phyloP scores from a whole-genome alignment of 148 eudicot species.

The Dysphania ambrosioides region DNA sequence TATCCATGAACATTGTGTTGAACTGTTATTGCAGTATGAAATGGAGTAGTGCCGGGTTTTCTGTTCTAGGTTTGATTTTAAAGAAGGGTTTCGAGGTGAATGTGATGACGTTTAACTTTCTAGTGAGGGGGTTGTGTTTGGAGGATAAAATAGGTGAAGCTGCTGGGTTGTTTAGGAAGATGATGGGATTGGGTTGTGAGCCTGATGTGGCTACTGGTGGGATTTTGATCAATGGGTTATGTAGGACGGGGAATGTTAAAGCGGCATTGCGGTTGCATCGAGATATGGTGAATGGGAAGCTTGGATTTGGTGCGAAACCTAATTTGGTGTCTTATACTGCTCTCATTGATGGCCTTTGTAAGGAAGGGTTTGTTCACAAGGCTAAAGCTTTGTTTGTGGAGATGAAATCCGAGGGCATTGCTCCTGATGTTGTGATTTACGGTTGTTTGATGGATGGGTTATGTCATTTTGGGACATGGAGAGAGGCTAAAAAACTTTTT shows the following conservation, averaged over 20 bases:
- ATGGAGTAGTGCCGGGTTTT: not conserved
- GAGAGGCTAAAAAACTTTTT: not conserved
- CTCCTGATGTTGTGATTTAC: not conserved
- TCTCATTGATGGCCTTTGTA: not conserved
- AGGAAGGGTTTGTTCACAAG: not conserved
- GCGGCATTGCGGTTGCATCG: not conserved
- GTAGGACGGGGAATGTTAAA: not conserved
- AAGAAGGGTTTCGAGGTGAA: not conserved
- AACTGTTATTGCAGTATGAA: not conserved
- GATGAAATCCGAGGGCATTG: not conserved
- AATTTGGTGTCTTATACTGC: not conserved
- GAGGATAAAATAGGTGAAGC: not conserved
- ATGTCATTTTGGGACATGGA: not conserved
- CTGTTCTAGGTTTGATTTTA: not conserved
- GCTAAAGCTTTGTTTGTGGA: not conserved
- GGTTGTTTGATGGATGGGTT: not conserved
- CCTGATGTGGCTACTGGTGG: not conserved
- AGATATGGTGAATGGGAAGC: not conserved
- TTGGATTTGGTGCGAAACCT: not conserved
- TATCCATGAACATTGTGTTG: not conserved
- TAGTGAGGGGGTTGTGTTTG: not conserved
- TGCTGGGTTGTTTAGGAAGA: not conserved
- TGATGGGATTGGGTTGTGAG: not conserved
- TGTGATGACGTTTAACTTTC: not conserved
- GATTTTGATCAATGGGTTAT: not conserved